These are phyloP conservation scores for Ogataea polymorpha DNA, from an alignment of 805 yeast species.

Conservation along the genomic window DNA sequence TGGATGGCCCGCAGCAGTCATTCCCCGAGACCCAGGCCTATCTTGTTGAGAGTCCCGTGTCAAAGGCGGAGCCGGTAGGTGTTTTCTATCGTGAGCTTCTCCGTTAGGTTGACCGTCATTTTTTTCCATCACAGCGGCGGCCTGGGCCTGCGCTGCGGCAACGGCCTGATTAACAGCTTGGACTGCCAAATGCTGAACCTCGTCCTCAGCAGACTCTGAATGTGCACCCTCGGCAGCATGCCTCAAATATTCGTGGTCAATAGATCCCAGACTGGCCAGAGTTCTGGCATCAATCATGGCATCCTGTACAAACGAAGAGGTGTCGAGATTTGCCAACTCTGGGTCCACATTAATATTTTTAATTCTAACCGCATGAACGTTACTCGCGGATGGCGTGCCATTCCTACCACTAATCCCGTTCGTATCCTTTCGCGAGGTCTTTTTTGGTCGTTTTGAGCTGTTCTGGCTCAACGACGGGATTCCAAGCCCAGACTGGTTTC, in stretches of 20 bases:
- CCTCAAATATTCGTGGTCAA: constrained; percentile 32
- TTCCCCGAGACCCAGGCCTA: constrained; percentile 3
- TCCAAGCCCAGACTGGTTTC: constrained; percentile 13
- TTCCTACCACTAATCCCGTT: not conserved
- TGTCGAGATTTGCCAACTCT: constrained; percentile 49
- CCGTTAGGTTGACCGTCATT: constrained; percentile 26
- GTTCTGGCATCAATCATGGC: constrained; percentile 69
- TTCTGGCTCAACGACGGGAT: constrained; percentile 16
- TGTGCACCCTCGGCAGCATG: constrained; percentile 25
- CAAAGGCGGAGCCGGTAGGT: constrained; percentile 14
- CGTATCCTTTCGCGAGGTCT: constrained; percentile 10
- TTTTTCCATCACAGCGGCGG: constrained; percentile 24
- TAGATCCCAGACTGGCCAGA: constrained; percentile 43
- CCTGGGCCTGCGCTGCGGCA: constrained; percentile 23
- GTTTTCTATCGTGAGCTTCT: constrained; percentile 6
- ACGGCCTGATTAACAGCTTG: constrained; percentile 30
- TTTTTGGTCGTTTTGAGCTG: constrained; percentile 11
- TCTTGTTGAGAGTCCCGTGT: constrained; percentile 7
- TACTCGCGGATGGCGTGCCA: not conserved
- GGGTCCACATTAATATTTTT: constrained; percentile 49
- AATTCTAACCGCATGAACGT: not conserved
- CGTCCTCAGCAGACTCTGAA: constrained; percentile 23
- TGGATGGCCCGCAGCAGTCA: constrained; percentile 6
- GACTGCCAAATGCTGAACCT: constrained; percentile 31
- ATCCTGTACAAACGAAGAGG: constrained; percentile 55